These are phyloP conservation scores for Wilcoxina mikolae DNA, from an alignment of 495 filamentous ascomycete species.

Conservation along the genomic window DNA sequence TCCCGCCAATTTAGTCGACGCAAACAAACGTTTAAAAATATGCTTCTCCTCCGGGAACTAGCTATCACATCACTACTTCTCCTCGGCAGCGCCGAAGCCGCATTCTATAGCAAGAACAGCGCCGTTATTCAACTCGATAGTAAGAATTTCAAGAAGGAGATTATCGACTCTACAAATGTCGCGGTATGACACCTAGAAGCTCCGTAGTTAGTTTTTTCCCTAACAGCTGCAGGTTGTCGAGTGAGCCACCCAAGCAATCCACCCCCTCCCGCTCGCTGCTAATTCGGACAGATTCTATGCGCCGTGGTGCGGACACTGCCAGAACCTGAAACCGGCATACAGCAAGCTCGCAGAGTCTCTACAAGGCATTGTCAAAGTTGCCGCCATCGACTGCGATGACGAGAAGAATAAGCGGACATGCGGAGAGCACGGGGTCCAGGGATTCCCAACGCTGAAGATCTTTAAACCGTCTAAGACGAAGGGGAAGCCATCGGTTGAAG, in stretches of 20 bases:
- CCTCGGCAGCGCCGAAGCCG: conserved; percentile 48
- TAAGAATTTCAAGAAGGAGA: conserved; percentile 71
- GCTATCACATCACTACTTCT: conserved; percentile 38
- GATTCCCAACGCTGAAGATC: conserved; percentile 94
- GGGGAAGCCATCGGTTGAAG: conserved; percentile 68
- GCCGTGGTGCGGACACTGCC: conserved; percentile 57
- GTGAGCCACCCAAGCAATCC: conserved; percentile 43
- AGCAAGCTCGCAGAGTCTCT: conserved; percentile 85
- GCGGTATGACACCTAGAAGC: conserved; percentile 46
- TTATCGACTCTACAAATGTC: conserved; percentile 78
- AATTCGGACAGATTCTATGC: conserved; percentile 23
- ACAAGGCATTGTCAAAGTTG: conserved; percentile 80
- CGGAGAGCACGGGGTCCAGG: conserved; percentile 74
- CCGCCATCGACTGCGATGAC: conserved; percentile 89
- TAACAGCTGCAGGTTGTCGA: conserved; percentile 43
- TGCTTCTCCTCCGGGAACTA: conserved; percentile 24
- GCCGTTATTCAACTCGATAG: conserved; percentile 72
- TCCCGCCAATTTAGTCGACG: no score
- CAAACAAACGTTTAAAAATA: no score
- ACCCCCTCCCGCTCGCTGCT: neutral
- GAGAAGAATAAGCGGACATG: conserved; percentile 87
- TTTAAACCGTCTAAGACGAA: conserved; percentile 66
- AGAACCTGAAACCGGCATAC: conserved; percentile 88
- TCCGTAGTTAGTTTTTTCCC: neutral
- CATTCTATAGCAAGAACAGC: conserved; percentile 72